Evolutionary conservation across 2,329 filamentous ascomycete genomes (phyloP).

Genomic region (Clarireedia hainanense): DNA sequence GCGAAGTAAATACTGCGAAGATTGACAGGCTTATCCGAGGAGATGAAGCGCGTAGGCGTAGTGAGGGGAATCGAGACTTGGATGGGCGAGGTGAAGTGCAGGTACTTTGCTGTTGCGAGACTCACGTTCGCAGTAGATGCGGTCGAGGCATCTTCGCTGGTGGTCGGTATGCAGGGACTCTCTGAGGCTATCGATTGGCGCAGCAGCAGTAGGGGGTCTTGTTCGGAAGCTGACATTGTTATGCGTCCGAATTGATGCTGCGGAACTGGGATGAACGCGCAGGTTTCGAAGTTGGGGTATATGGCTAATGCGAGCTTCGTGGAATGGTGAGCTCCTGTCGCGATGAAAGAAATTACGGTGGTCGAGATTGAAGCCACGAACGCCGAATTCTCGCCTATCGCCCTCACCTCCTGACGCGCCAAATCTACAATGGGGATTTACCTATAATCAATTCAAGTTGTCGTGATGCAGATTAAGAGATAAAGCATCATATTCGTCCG

Average conservation of each 20-base stretch:
- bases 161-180: slow-evolving; percentile 64
- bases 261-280: background rate
- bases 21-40: slow-evolving; percentile 66
- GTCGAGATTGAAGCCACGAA: slow-evolving; percentile 8
- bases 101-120: slow-evolving; percentile 69
- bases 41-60: slow-evolving; percentile 77
- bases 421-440: no score
- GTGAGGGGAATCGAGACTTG: slow-evolving; percentile 61
- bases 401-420: background rate
- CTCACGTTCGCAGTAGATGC: slow-evolving; percentile 47
- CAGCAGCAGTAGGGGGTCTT: slow-evolving; percentile 76
- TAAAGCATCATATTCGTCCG: no score
- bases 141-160: slow-evolving; percentile 55
- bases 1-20: slow-evolving; percentile 94
- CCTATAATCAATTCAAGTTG: no score
- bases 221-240: slow-evolving; percentile 43
- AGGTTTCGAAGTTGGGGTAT: background rate
- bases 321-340: slow-evolving; percentile 5
- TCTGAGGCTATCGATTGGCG: slow-evolving; percentile 72
- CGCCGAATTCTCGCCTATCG: slow-evolving; percentile 27
- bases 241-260: slow-evolving; percentile 4
- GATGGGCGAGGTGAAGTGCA: slow-evolving; percentile 60
- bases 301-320: background rate
- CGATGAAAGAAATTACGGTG: slow-evolving; percentile 10
- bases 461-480: no score